These are phyloP conservation scores for Magnaporthales sp. DNA, from an alignment of 2,329 filamentous ascomycete species.

Conservation along the genomic window DNA sequence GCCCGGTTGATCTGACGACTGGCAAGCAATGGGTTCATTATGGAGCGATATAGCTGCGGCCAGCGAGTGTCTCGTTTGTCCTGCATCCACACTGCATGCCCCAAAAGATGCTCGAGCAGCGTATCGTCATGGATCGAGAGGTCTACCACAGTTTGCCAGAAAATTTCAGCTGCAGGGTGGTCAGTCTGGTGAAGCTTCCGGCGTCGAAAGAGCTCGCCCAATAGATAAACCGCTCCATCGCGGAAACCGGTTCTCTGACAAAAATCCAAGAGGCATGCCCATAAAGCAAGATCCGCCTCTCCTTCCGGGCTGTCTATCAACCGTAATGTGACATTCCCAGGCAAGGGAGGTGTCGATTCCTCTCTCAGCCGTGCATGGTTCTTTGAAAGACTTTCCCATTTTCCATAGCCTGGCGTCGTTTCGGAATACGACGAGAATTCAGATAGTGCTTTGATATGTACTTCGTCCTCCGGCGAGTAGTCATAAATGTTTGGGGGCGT, in stretches of 20 bases:
- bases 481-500: background rate
- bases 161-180: conserved; percentile 14
- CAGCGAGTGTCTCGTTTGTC: conserved; percentile 29
- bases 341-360: conserved; percentile 15
- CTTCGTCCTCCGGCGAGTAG: background rate
- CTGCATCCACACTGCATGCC: conserved; percentile 34
- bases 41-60: conserved; percentile 41
- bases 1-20: conserved; percentile 27
- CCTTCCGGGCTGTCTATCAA: conserved; percentile 18
- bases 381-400: conserved; percentile 16
- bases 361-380: conserved; percentile 16
- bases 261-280: conserved; percentile 22
- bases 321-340: background rate
- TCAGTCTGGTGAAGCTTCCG: conserved; percentile 15
- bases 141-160: conserved; percentile 23
- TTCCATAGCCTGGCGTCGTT: conserved; percentile 11
- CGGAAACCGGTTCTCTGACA: conserved; percentile 16
- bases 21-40: conserved; percentile 33
- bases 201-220: conserved; percentile 13
- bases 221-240: conserved; percentile 15
- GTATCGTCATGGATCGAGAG: conserved; percentile 21
- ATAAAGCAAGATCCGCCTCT: conserved; percentile 19
- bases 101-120: conserved; percentile 24
- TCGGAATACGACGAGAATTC: background rate
- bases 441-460: background rate